Evolutionary conservation across 1,139 yeast species (phyloP).

Genomic region (Yamadazyma aaseri): DNA sequence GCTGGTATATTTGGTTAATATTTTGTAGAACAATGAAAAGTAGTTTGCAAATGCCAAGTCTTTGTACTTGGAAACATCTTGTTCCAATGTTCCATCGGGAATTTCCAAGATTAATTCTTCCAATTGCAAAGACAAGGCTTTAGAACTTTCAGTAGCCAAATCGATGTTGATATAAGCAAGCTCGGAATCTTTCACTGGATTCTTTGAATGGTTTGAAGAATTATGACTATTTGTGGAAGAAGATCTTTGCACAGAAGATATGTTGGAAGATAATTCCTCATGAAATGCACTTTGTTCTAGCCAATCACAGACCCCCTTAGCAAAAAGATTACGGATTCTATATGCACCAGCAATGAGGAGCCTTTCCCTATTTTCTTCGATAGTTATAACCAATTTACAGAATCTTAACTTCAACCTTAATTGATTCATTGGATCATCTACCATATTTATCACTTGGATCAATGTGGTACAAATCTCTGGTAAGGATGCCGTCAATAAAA

Average conservation of each 20-base stretch:
- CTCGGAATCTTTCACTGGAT: slow-evolving; percentile 32
- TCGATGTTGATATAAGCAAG: slow-evolving; percentile 58
- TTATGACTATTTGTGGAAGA: background rate
- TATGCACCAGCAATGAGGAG: slow-evolving; percentile 55
- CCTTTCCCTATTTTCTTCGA: slow-evolving; percentile 42
- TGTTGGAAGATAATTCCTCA: slow-evolving; percentile 17
- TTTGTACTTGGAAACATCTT: slow-evolving; percentile 56
- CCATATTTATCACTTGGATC: slow-evolving; percentile 32
- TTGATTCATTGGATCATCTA: slow-evolving; percentile 35
- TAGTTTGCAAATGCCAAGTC: slow-evolving; percentile 68
- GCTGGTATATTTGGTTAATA: slow-evolving; percentile 59
- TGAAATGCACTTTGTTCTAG: slow-evolving; percentile 55
- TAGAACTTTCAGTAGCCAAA: slow-evolving; percentile 64
- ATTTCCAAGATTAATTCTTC: slow-evolving; percentile 59
- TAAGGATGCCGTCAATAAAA: slow-evolving; percentile 32
- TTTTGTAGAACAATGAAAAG: slow-evolving; percentile 68
- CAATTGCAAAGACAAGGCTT: slow-evolving; percentile 54
- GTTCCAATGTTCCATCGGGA: slow-evolving; percentile 58
- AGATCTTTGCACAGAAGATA: background rate
- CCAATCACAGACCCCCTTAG: slow-evolving; percentile 65
- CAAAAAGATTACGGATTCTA: slow-evolving; percentile 56
- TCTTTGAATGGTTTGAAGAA: background rate
- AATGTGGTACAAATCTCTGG: slow-evolving; percentile 33
- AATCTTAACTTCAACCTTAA: slow-evolving; percentile 56
- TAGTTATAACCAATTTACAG: slow-evolving; percentile 52